Conservation (phyloP, 129 eudicot genomes). For the Tagetes patula region DNA sequence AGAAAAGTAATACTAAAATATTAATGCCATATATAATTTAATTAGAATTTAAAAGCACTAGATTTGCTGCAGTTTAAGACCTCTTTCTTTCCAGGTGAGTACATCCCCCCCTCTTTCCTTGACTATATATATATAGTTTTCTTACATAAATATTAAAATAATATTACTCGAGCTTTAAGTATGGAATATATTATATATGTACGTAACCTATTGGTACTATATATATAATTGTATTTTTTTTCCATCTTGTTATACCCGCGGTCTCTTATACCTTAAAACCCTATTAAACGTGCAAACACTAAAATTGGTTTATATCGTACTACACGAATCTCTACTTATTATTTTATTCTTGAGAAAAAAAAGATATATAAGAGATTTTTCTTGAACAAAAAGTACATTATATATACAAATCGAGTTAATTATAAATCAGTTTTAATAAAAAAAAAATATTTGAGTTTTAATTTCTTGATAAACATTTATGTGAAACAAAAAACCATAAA, state of each 20-base stretch:
- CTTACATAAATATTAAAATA: constrained; percentile 21
- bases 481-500: no score
- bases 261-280: not conserved
- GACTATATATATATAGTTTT: constrained; percentile 46
- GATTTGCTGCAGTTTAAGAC: constrained; percentile 60
- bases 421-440: no score
- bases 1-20: constrained; percentile 47
- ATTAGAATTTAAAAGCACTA: constrained; percentile 48
- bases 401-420: not conserved
- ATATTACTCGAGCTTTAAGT: constrained; percentile 25
- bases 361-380: not conserved
- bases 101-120: constrained; percentile 67
- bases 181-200: constrained; percentile 46
- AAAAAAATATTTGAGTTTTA: no score
- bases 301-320: not conserved
- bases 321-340: not conserved
- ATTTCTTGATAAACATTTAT: no score
- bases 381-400: not conserved
- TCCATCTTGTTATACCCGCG: not conserved
- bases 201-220: not conserved
- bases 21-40: not conserved
- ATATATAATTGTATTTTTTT: not conserved
- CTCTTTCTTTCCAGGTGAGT: constrained; percentile 61
- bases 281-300: not conserved
- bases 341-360: not conserved